Evolutionary conservation across 2,329 filamentous ascomycete genomes (phyloP), one percentile per base, ranked within the genome.

Genomic region (Colletotrichum ledebouriae): DNA sequence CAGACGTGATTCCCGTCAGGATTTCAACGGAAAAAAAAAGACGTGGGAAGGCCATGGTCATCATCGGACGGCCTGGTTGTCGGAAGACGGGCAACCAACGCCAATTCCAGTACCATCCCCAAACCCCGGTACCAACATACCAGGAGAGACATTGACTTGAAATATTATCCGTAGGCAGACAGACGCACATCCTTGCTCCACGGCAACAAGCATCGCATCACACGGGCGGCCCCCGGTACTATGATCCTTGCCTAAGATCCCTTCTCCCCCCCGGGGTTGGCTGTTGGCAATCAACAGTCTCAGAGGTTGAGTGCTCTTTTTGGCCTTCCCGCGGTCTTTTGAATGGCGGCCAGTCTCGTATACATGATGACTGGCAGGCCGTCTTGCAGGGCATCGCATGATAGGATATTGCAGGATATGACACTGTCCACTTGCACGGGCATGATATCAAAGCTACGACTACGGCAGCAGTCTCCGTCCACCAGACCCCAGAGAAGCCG

Each of bases 231-330:
- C 34, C 59, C 10, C 29, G 34, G 17, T 11, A 39, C 41, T 22
- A 25, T 11, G 11, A 59, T 42, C 53, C 46, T 33, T 58, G 53
- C 47, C 42, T 37, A 42, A 59, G 22, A 59, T 44, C 15, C 29
- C 29, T 25, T 25, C 29, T 6, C 22, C 13, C 33, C 42, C n/a
- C 55, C 25, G 2, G 17, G 17, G 37, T 65, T 37, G 25, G 61
- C 41, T 56, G 49, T 56, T 50, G 49, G 42, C 61, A 65, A 56
- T 58, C 66, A 65, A 60, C 20, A 7, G 25, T 37, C 22, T 52
- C 34, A 13, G 37, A 52, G 22, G 10, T 41, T 41, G 22, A 42
- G 53, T 63, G 53, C 13, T 17, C 46, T 41, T 49, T 11, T 17
- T 47, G 13, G n/a, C 34, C 39, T 59, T 59, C 12, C 44, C 15